A percentile compares a stretch with the other conserved stretches of the same genome.
phyloP scores from a whole-genome alignment of 305 asterid species.

The Rubia balearica region DNA sequence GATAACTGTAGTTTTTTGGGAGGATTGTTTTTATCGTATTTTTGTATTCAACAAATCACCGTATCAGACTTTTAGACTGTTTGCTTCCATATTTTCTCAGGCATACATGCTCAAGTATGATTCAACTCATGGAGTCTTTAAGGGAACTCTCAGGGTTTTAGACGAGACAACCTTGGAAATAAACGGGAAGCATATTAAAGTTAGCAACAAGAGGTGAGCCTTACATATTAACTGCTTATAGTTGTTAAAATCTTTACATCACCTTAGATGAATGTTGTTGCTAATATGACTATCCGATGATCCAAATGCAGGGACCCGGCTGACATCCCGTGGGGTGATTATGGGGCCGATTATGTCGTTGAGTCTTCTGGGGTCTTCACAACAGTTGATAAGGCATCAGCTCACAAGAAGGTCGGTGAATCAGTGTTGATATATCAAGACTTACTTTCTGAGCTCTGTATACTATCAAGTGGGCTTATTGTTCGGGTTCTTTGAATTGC shows the following conservation, averaged over 20 bases:
- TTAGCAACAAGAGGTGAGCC: slow-evolving; percentile 65
- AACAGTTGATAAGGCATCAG: slow-evolving; percentile 74
- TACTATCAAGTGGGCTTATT: neutral
- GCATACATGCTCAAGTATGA: slow-evolving; percentile 98
- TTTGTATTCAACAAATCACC: neutral
- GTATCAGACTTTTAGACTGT: neutral
- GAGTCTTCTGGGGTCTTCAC: slow-evolving; percentile 97
- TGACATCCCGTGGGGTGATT: slow-evolving; percentile 95
- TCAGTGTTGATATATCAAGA: neutral
- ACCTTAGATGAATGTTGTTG: slow-evolving; percentile 1
- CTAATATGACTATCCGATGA: slow-evolving; percentile 3
- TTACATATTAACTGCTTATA: neutral
- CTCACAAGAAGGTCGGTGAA: slow-evolving; percentile 66
- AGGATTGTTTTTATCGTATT: neutral
- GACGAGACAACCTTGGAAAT: slow-evolving; percentile 88
- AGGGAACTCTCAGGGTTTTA: slow-evolving; percentile 60
- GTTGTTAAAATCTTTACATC: neutral
- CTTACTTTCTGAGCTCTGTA: neutral
- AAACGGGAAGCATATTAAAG: slow-evolving; percentile 73
- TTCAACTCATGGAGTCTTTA: slow-evolving; percentile 88
- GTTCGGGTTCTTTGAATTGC: slow-evolving; percentile 17
- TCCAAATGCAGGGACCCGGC: slow-evolving; percentile 64
- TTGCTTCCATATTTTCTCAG: slow-evolving; percentile 28
- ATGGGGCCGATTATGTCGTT: slow-evolving; percentile 82
- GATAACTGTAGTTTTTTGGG: neutral